Conservation (phyloP, 495 filamentous ascomycete species). For the Polyplosphaeria fusca region DNA sequence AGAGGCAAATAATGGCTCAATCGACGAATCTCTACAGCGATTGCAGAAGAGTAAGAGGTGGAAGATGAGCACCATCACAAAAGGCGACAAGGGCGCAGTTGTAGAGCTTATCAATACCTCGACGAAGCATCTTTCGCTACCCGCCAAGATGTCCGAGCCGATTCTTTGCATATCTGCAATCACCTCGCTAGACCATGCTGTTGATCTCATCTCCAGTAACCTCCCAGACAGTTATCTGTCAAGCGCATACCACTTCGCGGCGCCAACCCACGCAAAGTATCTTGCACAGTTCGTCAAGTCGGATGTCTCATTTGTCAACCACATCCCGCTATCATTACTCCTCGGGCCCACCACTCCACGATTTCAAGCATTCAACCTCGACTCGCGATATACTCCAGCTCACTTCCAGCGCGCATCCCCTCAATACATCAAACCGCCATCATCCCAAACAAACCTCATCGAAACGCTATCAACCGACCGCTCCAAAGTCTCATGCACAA, state of each 20-base stretch:
- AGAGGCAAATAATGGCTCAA: background rate
- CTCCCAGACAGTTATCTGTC: slow-evolving; percentile 39
- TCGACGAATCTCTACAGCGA: background rate
- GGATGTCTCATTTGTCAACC: slow-evolving; percentile 50
- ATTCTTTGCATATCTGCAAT: slow-evolving; percentile 43
- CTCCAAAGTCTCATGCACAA: slow-evolving; percentile 10
- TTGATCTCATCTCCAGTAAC: slow-evolving; percentile 41
- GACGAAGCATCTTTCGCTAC: background rate
- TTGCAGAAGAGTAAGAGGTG: background rate
- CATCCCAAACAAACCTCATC: slow-evolving; percentile 10
- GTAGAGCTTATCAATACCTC: background rate
- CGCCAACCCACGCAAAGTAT: slow-evolving; percentile 49
- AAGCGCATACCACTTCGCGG: slow-evolving; percentile 52
- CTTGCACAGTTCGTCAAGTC: slow-evolving; percentile 51
- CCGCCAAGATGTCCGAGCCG: slow-evolving; percentile 38
- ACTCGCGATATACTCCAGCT: slow-evolving; percentile 42
- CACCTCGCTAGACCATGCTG: slow-evolving; percentile 48
- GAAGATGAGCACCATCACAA: background rate
- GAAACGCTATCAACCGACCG: slow-evolving; percentile 17
- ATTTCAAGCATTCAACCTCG: slow-evolving; percentile 30
- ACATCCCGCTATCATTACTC: slow-evolving; percentile 49
- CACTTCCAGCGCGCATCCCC: slow-evolving; percentile 41
- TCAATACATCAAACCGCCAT: slow-evolving; percentile 43
- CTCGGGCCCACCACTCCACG: slow-evolving; percentile 46
- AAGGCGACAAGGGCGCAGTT: slow-evolving; percentile 1